Conservation (phyloP, 306 rosid species). For the Quercus glauca region DNA sequence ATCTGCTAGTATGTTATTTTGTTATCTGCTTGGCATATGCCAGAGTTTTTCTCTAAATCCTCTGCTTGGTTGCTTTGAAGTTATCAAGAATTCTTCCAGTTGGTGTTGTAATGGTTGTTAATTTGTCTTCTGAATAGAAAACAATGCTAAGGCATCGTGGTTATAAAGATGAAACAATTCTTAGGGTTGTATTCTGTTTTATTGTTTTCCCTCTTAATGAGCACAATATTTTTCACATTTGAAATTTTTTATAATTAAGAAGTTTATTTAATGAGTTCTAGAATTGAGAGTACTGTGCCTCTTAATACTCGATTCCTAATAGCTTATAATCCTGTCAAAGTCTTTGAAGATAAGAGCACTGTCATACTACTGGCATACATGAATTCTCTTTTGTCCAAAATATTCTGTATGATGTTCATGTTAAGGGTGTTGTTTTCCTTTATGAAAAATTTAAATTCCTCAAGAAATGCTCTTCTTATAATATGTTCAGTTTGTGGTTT, state of each 20-base stretch:
- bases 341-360: neutral
- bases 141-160: neutral
- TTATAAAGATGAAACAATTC: neutral
- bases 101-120: neutral
- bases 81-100: neutral
- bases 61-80: too few species aligned
- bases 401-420: neutral
- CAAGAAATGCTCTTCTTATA: neutral
- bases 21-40: too few species aligned
- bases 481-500: constrained; percentile 4
- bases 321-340: neutral
- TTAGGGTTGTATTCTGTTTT: neutral
- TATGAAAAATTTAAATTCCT: neutral
- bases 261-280: neutral
- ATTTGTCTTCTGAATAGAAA: neutral
- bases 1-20: neutral
- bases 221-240: too few species aligned
- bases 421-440: neutral
- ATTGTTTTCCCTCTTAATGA: too few species aligned
- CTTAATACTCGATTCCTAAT: too few species aligned
- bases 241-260: neutral
- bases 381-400: neutral
- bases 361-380: neutral
- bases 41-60: too few species aligned
- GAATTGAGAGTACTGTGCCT: too few species aligned